A percentile compares a stretch with the other conserved stretches of the same genome.
These are phyloP conservation scores for Trichoderma pleuroti DNA, from an alignment of 2,329 filamentous ascomycete genomes.

Conservation along the genomic window DNA sequence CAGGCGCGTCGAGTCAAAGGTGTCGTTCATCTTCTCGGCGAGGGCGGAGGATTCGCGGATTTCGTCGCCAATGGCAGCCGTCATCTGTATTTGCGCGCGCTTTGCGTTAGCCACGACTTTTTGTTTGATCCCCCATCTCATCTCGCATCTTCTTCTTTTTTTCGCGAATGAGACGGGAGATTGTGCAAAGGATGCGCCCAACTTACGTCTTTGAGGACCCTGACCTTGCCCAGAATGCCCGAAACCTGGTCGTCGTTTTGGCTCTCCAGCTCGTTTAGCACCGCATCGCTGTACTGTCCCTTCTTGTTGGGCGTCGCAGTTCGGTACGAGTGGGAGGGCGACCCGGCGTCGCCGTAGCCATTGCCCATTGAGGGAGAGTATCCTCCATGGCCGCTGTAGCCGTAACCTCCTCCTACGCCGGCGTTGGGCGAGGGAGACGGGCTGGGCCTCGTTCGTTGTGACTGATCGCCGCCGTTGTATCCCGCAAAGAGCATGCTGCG, in stretches of 20 bases:
- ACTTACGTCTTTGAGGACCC: conserved; percentile 81
- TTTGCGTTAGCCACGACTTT: neutral
- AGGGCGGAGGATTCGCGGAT: conserved; percentile 86
- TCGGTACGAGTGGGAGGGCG: conserved; percentile 46
- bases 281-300: conserved; percentile 89
- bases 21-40: conserved; percentile 93
- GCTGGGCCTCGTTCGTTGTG: conserved; percentile 38
- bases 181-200: neutral
- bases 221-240: conserved; percentile 87
- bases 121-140: neutral
- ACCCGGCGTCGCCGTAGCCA: conserved; percentile 28
- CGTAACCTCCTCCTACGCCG: conserved; percentile 24
- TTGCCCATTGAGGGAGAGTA: conserved; percentile 44
- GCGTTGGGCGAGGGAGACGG: conserved; percentile 43
- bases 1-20: conserved; percentile 80
- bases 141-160: neutral
- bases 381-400: conserved; percentile 18
- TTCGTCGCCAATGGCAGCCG: conserved; percentile 88
- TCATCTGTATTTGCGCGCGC: conserved; percentile 61
- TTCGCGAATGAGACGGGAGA: too few species aligned
- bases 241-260: conserved; percentile 90
- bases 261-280: conserved; percentile 88
- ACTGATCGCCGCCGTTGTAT: conserved; percentile 54
- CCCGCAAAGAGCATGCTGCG: conserved; percentile 72
- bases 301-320: conserved; percentile 70